Conservation (phyloP, 495 filamentous ascomycete species). For the Podospora comata region DNA sequence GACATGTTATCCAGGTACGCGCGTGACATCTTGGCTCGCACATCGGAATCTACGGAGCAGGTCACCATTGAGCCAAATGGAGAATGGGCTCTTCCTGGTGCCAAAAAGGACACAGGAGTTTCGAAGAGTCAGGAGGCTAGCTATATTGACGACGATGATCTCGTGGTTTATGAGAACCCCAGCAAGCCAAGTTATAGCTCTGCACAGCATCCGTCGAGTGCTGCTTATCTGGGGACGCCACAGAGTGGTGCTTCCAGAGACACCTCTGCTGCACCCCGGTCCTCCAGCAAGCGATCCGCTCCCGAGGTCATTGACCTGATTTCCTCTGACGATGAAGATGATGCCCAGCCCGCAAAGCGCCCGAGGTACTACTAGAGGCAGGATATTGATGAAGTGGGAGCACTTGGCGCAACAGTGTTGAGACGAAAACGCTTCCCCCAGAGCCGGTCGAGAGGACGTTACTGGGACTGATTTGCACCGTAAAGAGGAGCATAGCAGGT, state of each 20-base stretch:
- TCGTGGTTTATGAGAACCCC: conserved; percentile 60
- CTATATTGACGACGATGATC: conserved; percentile 59
- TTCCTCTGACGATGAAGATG: conserved; percentile 70
- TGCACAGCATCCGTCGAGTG: conserved; percentile 7
- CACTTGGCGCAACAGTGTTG: background rate
- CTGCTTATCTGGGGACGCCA: conserved; percentile 30
- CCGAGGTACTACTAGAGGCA: conserved; percentile 29
- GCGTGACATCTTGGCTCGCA: conserved; percentile 73
- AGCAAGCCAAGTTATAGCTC: conserved; percentile 22
- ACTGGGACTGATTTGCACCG: too few relatives aligned
- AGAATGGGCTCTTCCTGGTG: conserved; percentile 60
- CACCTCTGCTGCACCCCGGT: conserved; percentile 40
- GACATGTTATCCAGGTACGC: conserved; percentile 64
- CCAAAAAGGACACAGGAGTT: conserved; percentile 21
- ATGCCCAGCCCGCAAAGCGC: conserved; percentile 58
- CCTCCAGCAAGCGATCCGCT: conserved; percentile 59
- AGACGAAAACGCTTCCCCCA: too few relatives aligned
- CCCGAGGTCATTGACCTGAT: conserved; percentile 77
- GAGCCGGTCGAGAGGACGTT: too few relatives aligned
- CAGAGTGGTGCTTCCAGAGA: conserved; percentile 26
- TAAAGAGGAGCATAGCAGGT: too few relatives aligned
- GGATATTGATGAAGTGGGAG: background rate
- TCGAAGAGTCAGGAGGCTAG: conserved; percentile 24
- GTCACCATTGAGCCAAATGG: conserved; percentile 89
- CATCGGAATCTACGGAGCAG: conserved; percentile 66